Evolutionary conservation across 768 basidiomycete genomes (phyloP), one percentile per base, ranked within the genome.

Genomic region (Kwoniella sp.): DNA sequence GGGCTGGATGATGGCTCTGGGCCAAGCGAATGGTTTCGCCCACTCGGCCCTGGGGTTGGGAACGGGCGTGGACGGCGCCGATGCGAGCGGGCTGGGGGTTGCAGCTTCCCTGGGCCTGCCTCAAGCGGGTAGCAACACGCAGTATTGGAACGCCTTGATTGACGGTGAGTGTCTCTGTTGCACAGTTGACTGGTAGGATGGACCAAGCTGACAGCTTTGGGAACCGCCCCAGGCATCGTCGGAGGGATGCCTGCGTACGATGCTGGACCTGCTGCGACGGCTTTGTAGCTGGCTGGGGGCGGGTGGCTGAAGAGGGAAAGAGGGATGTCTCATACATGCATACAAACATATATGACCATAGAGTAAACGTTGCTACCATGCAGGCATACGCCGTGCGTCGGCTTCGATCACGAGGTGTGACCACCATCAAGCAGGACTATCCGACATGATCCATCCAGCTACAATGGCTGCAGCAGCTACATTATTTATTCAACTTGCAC

Each of bases 121-220:
- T n/a, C n/a, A 31, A 17, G 56, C 52, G 33, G 62, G 63, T 4
- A 62, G 62, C 31, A 54, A 43, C 33, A 39, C 39, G 4, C 50
- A 51, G 26, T 51, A 51, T 25, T 51, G 50, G 42, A 44, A 44
- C 37, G 42, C 50, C 22, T 17, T 43, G 4, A 51, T 51, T 28
- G 48, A 50, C 34, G 50, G 50, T 52, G 33, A 52, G 50, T 52
- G 32, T 12, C 12, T 22, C 19, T 19, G 10, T 36, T n/a, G 14
- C 19, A 10, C 25, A 15, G 17, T 45, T 8, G 11, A n/a, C n/a
- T 45, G 23, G 9, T 4, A 32, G 32, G 23, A 12, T 22, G 26
- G 19, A 22, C 2, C 7, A 19, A 34, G 29, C 1, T 20, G n/a
- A 17, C 17, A 19, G 27, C 23, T 10, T 45, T 31, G 26, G 27